These are phyloP conservation scores for Cryphonectria carpinicola DNA, from an alignment of 2,329 filamentous ascomycete genomes.

Conservation along the genomic window DNA sequence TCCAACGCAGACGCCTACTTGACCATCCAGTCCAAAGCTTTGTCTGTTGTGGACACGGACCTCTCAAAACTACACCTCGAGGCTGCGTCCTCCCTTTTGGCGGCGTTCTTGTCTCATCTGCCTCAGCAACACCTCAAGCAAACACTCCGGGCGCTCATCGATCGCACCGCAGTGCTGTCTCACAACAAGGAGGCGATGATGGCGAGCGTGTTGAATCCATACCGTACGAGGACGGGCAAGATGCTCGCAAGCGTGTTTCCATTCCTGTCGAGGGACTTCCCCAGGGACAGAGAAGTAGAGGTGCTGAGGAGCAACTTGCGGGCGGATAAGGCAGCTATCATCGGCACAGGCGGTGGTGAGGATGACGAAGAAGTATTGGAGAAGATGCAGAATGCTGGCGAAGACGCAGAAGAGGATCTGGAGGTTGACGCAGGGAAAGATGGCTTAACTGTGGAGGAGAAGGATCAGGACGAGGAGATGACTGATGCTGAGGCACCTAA, in stretches of 20 bases:
- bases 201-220: conserved; percentile 80
- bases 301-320: conserved; percentile 66
- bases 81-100: conserved; percentile 66
- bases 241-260: conserved; percentile 77
- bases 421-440: conserved; percentile 43
- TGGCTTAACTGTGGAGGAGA: conserved; percentile 36
- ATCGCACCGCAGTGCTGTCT: conserved; percentile 78
- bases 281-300: conserved; percentile 69
- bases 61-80: conserved; percentile 52
- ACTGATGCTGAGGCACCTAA: conserved; percentile 25
- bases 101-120: conserved; percentile 63
- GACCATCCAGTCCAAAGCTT: conserved; percentile 43
- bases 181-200: conserved; percentile 74
- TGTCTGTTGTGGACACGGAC: conserved; percentile 22
- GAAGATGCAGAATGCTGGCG: conserved; percentile 30
- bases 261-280: conserved; percentile 71
- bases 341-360: conserved; percentile 49
- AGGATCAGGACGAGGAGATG: conserved; percentile 33
- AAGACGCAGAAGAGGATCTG: conserved; percentile 43
- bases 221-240: conserved; percentile 64
- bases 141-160: conserved; percentile 73
- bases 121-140: conserved; percentile 71
- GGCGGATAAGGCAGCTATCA: conserved; percentile 36
- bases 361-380: conserved; percentile 40
- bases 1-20: conserved; percentile 77